Base-by-base conservation (phyloP, 495 filamentous ascomycete species). In the Aspergillus sclerotiicarbonarius region DNA sequence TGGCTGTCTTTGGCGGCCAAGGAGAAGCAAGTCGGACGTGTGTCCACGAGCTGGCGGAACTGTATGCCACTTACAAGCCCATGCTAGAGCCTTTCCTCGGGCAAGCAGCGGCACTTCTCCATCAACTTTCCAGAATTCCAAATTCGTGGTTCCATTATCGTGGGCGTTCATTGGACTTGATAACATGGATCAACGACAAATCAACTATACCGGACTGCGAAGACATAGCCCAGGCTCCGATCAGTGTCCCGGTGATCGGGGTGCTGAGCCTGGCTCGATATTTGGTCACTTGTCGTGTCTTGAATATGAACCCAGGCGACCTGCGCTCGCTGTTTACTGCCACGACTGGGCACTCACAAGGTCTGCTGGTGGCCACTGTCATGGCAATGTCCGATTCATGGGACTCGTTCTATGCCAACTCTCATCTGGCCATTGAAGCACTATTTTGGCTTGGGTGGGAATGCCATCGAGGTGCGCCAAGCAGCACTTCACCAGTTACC, bases 321-420 rank as follows among this genome's bases (percentile, higher is more conserved):
- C 32, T 76, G 39, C 54, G 61, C n/a, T 52, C 58, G 6, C 21
- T 60, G 8, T 55, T 75, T 9, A 29, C 50, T 10, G 65, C 61
- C 5, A 63, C 62, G 12, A 69, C 71, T 1, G 72, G 72, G 3
- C 72, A 75, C 48, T 72, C 69, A 18, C 72, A 73, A 39, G 68
- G 68, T 9, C 52, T 72, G 8, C 15, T 74, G 8, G 58, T 61
- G 6, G 62, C 71, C 8, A 60, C 64, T 30, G 66, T 43, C 13
- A 61, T 72, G 12, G 60, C 72, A 7, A 44, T 56, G 1, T 68
- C 70, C 0, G 58, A 65, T 21, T 66, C 65, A 1, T 75, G 70
- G 70, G 56, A 67, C 8, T 54, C 59, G 0, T 75, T 72, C 31
- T 59, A 68, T 35, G 57, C 54, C 3, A 41, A 51, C 20, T 45